Conservation (phyloP, 2,329 filamentous ascomycete species). For the Colletotrichum sp. region DNA sequence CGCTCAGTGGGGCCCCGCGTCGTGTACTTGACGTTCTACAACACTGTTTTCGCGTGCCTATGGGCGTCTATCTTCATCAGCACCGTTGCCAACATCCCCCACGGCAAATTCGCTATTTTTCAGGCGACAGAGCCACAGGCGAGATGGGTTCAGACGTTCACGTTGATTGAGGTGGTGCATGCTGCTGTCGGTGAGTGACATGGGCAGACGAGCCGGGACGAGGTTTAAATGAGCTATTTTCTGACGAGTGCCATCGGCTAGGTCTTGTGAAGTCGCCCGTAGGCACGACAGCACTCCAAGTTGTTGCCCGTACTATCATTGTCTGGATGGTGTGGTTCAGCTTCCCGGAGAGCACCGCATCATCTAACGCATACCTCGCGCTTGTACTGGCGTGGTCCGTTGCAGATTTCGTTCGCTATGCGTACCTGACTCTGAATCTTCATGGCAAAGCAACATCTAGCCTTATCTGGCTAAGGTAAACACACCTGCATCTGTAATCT, state of each 20-base stretch:
- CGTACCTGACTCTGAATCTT: slow-evolving; percentile 82
- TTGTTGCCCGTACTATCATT: slow-evolving; percentile 83
- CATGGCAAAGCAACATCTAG: slow-evolving; percentile 64
- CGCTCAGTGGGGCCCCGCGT: neutral
- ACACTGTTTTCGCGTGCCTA: slow-evolving; percentile 74
- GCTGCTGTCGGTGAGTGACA: slow-evolving; percentile 70
- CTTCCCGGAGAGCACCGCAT: slow-evolving; percentile 70
- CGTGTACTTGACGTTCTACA: slow-evolving; percentile 85
- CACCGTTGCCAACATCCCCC: slow-evolving; percentile 56
- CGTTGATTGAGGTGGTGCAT: slow-evolving; percentile 83
- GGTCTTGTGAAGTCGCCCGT: slow-evolving; percentile 86
- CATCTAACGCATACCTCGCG: slow-evolving; percentile 64
- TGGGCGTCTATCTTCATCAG: slow-evolving; percentile 81
- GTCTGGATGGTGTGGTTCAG: slow-evolving; percentile 83
- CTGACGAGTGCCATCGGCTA: slow-evolving; percentile 35
- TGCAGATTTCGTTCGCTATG: slow-evolving; percentile 92
- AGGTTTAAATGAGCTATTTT: neutral
- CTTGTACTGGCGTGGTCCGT: slow-evolving; percentile 89
- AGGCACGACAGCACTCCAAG: slow-evolving; percentile 87
- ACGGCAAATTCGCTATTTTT: slow-evolving; percentile 64
- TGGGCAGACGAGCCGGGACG: neutral
- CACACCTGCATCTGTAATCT: neutral
- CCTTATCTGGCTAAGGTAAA: slow-evolving; percentile 74
- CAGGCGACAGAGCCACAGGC: slow-evolving; percentile 68
- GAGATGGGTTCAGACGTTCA: slow-evolving; percentile 83